A percentile compares a stretch with the other conserved stretches of the same genome.
Conservation (phyloP, 371 early-diverging fungal species). For the Mucor saturninus region DNA sequence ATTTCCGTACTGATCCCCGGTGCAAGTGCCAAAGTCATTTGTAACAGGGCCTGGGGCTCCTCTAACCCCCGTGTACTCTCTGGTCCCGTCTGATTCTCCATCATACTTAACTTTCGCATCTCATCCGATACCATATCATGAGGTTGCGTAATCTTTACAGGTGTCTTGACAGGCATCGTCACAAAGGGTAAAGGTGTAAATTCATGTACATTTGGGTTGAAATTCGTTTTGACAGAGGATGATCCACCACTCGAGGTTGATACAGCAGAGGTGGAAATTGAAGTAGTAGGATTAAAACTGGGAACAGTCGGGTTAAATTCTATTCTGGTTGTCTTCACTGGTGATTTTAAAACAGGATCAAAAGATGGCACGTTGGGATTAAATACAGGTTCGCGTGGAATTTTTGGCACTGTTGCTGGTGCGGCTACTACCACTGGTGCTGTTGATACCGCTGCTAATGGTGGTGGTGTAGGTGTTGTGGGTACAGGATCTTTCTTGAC, state of each 20-base stretch:
- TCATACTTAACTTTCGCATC: neutral
- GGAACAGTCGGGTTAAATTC: neutral
- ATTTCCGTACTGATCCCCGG: conserved; percentile 38
- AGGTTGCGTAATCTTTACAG: conserved; percentile 7
- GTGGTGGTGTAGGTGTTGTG: neutral
- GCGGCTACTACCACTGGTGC: neutral
- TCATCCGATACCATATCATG: neutral
- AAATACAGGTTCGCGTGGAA: neutral
- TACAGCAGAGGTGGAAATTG: neutral
- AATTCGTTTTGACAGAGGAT: neutral
- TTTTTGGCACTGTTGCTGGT: neutral
- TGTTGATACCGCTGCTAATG: neutral
- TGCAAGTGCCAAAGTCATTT: conserved; percentile 35
- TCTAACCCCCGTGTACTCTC: conserved; percentile 9
- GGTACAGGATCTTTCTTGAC: neutral
- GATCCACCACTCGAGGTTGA: neutral
- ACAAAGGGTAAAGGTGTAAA: conserved; percentile 6
- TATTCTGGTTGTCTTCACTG: neutral
- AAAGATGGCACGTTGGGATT: neutral
- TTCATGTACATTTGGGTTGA: conserved; percentile 1
- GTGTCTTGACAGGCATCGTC: neutral
- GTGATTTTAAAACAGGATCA: neutral
- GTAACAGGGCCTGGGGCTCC: conserved; percentile 16
- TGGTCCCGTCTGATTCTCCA: conserved; percentile 1
- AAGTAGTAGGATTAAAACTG: conserved; percentile 5